Conservation (phyloP, 352 stramenopile species). For the Globisporangium cylindrosporum region DNA sequence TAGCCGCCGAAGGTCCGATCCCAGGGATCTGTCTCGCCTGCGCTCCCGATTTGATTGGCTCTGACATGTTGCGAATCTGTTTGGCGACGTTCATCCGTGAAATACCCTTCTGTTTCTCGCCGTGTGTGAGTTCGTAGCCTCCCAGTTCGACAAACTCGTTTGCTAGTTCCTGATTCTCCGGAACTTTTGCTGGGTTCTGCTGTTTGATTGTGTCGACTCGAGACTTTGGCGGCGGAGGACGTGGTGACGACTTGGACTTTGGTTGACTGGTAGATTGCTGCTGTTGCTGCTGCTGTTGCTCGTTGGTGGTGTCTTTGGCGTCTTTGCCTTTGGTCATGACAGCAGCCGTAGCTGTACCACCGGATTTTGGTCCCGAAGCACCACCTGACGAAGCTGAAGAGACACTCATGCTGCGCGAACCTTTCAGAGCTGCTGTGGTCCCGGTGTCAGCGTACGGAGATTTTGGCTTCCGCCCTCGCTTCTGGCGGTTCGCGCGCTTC, state of each 20-base stretch:
- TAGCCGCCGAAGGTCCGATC: conserved; percentile 30
- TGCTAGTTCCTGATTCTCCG: conserved; percentile 35
- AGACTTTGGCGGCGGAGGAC: conserved; percentile 9
- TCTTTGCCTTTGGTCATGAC: not conserved
- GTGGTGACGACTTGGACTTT: conserved; percentile 1
- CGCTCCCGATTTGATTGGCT: conserved; percentile 28
- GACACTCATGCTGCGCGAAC: conserved; percentile 6
- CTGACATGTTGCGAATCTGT: conserved; percentile 26
- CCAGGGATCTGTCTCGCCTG: conserved; percentile 25
- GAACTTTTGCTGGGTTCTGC: conserved; percentile 33
- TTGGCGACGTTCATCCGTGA: conserved; percentile 44
- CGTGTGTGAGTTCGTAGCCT: conserved; percentile 27
- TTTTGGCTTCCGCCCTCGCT: conserved; percentile 22
- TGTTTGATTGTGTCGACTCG: conserved; percentile 30
- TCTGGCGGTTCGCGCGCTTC: conserved; percentile 35
- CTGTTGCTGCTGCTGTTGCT: not conserved
- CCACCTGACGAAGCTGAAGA: not conserved
- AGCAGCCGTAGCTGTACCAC: not conserved
- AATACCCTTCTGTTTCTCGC: conserved; percentile 35
- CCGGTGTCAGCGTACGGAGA: not conserved
- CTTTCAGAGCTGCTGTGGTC: not conserved
- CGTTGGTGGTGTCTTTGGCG: not conserved
- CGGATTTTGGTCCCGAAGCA: not conserved
- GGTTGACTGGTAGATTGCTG: not conserved
- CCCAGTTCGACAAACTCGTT: conserved; percentile 48